Evolutionary conservation across 148 eudicot genomes (phyloP).

Genomic region (Vaccinium corymbosum): DNA sequence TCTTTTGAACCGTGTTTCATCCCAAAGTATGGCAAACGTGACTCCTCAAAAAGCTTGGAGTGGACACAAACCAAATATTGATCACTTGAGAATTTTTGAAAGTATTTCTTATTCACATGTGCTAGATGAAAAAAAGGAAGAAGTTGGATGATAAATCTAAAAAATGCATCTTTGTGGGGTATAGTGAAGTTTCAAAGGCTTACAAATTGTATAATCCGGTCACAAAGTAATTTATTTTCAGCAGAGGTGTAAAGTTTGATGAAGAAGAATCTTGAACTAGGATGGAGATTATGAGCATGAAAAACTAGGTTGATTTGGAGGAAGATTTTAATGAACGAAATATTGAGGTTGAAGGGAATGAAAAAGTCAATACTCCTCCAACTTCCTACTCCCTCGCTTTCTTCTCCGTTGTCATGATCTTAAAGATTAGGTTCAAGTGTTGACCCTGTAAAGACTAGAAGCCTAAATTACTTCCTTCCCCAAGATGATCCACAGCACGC

Average conservation of each 20-base stretch:
- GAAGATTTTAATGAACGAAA: background rate
- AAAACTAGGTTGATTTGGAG: background rate
- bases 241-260: background rate
- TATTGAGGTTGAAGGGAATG: background rate
- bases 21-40: background rate
- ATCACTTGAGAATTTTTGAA: background rate
- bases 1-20: background rate
- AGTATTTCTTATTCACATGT: background rate
- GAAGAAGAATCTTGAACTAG: background rate
- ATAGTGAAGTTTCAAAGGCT: background rate
- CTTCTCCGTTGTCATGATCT: background rate
- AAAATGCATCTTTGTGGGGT: background rate
- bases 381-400: background rate
- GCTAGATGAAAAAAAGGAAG: background rate
- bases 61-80: background rate
- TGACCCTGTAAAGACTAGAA: background rate
- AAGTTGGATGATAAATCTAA: background rate
- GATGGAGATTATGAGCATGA: background rate
- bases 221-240: too few relatives aligned
- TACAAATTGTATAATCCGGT: background rate
- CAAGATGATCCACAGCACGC: too few relatives aligned
- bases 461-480: too few relatives aligned
- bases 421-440: background rate
- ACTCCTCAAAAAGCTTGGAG: background rate
- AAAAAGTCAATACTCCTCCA: background rate